Conservation (phyloP, 192 early-diverging fungal species). For the Backusella tarrabulga region DNA sequence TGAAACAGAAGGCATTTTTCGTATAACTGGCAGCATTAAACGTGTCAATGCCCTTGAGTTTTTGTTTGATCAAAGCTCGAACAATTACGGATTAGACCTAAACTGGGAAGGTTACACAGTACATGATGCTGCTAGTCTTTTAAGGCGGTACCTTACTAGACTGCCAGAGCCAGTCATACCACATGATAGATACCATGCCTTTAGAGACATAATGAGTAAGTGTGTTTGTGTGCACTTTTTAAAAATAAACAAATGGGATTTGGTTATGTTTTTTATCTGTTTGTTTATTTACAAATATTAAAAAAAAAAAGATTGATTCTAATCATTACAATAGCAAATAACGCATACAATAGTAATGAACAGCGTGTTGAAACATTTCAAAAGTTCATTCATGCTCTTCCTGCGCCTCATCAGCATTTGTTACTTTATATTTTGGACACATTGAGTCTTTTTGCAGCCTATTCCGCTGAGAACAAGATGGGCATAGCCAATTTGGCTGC, state of each 20-base stretch:
- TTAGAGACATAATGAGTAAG: conserved; percentile 62
- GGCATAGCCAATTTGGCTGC: conserved; percentile 72
- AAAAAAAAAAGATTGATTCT: background rate
- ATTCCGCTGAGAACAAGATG: conserved; percentile 63
- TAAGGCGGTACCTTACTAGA: conserved; percentile 68
- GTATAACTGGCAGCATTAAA: conserved; percentile 71
- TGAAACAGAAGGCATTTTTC: conserved; percentile 70
- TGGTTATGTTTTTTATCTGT: conserved; percentile 1
- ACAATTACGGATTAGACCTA: conserved; percentile 56
- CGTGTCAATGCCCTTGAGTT: conserved; percentile 67
- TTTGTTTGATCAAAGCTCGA: conserved; percentile 61
- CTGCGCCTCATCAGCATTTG: conserved; percentile 60
- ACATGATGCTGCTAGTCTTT: conserved; percentile 77
- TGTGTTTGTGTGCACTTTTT: background rate
- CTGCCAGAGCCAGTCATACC: conserved; percentile 76
- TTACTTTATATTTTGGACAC: conserved; percentile 71
- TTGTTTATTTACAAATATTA: background rate
- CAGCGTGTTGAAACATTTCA: conserved; percentile 53
- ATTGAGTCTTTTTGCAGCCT: conserved; percentile 52
- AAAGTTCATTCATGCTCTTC: conserved; percentile 52
- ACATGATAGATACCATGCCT: conserved; percentile 59
- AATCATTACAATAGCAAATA: conserved; percentile 26
- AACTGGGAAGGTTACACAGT: conserved; percentile 69
- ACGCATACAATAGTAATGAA: conserved; percentile 26
- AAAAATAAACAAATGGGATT: background rate